Evolutionary conservation across 352 stramenopile genomes (phyloP), one percentile per base, ranked within the genome.

Genomic region (Peronospora farinosa): DNA sequence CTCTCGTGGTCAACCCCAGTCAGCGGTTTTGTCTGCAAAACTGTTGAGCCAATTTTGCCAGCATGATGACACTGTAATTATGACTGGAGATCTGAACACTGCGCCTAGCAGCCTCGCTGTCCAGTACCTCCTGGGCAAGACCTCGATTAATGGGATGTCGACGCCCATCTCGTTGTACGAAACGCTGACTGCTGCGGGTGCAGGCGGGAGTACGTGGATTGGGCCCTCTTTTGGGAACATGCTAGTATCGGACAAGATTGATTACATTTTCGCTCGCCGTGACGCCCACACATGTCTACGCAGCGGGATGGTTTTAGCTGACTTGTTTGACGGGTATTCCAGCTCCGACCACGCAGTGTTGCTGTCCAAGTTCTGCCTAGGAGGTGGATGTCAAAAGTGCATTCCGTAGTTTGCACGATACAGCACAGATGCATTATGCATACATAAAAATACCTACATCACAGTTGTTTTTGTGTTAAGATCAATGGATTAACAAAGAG

Each of bases 51-150:
- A 63, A 7, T 63, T 54, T n/a, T 90, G 79, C 23, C 31, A 82
- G 32, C 7, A 41, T 0, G 53, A 46, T 15, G 77, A 91, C 63
- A 67, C 60, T 0, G 71, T 86, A 10, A 15, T 88, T 32, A 60
- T 91, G 59, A 88, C 75, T 7, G 79, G 77, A 11, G 79, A 90
- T 35, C 52, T 90, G n/a, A 90, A 90, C 52, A 41, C 72, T 16
- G 32, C 51, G 0, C 69, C 74, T 27, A 25, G 64, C 10, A 69
- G 41, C 7, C 33, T 60, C 11, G 46, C 67, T 7, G 53, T 87
- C 16, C 36, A 70, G 37, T 90, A 84, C 45, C 59, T 88, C 15
- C 13, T 47, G 3, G 49, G 56, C 9, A 33, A 71, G 32, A 37
- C 40, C 8, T 16, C 21, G 11, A 35, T 86, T 10, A 49, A 69